Conservation (phyloP, 1,284 basidiomycete genomes). For the Psilocybe mexicana region DNA sequence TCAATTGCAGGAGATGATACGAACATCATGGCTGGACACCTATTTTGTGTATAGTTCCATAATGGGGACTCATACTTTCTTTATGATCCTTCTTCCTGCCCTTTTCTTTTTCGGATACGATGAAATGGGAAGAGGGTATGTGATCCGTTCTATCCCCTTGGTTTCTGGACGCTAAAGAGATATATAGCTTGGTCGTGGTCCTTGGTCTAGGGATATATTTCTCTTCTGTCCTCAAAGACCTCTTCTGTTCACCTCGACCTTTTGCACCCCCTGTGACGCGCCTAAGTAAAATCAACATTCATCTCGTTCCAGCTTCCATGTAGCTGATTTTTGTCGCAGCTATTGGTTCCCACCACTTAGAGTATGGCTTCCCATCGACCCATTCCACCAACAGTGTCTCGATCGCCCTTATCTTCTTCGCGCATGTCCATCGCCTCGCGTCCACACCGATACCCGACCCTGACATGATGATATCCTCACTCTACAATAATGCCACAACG, state of each 20-base stretch:
- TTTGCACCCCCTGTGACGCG: constrained; percentile 89
- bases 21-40: constrained; percentile 74
- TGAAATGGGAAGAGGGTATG: constrained; percentile 75
- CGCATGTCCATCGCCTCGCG: constrained; percentile 54
- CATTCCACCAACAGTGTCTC: constrained; percentile 93
- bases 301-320: not conserved
- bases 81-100: constrained; percentile 86
- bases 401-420: constrained; percentile 79
- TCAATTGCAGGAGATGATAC: constrained; percentile 49
- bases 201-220: constrained; percentile 83
- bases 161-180: not conserved
- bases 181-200: constrained; percentile 63
- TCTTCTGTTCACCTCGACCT: constrained; percentile 89
- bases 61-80: constrained; percentile 93
- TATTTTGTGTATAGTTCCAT: constrained; percentile 93
- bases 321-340: constrained; percentile 42
- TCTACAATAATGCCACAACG: constrained; percentile 1
- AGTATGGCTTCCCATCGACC: constrained; percentile 96
- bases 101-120: constrained; percentile 87
- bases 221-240: constrained; percentile 86
- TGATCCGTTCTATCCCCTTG: constrained; percentile 10
- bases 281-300: constrained; percentile 56
- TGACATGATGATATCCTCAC: not conserved
- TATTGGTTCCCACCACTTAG: constrained; percentile 82
- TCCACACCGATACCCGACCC: constrained; percentile 26